Base-by-base conservation (phyloP, 2,329 filamentous ascomycete genomes). In the Bipolaris cookei region DNA sequence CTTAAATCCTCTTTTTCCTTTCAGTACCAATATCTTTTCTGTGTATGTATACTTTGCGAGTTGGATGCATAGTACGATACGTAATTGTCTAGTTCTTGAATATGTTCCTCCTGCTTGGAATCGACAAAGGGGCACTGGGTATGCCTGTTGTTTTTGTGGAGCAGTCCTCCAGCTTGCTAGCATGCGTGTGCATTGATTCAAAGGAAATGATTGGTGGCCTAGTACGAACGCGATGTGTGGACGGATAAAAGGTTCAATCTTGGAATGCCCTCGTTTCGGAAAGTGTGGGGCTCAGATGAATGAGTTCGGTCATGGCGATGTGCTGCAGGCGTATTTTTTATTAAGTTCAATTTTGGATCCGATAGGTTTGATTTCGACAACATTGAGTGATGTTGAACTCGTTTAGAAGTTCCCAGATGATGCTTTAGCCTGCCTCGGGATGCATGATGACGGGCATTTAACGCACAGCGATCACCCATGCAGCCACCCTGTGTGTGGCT, bases 1-100 rank as follows among this genome's bases (percentile, higher is more conserved):
- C 35, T 52, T 50, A 47, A 51, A 49, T 52, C 54, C 20, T 16
- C 23, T 51, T 32, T 30, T 34, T 34, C 30, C 43, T 35, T 50
- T 16, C 39, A 11, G 20, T 16, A 11, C 10, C 6, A 35, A 20
- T n/a, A 4, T 18, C 21, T 14, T 16, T 14, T 41, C 20, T 41
- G 13, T 16, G 30, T 13, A 43, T 28, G n/a, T 13, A 43, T 28
- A 18, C 34, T 34, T 4, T 6, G 30, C 8, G 16, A 37, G 13
- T 10, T 21, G 30, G 5, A 18, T 23, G 20, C 18, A 13, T n/a
- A 18, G 14, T 18, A 42, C 18, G n/a, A 30, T 7, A 30, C 13
- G 14, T 14, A 13, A 6, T 30, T 34, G 5, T 7, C 37, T 23
- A 21, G 10, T 34, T 6, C 23, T 34, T 16, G 2, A 25, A 38